Conservation (phyloP, 805 yeast species). For the Cephaloascus albidus region DNA sequence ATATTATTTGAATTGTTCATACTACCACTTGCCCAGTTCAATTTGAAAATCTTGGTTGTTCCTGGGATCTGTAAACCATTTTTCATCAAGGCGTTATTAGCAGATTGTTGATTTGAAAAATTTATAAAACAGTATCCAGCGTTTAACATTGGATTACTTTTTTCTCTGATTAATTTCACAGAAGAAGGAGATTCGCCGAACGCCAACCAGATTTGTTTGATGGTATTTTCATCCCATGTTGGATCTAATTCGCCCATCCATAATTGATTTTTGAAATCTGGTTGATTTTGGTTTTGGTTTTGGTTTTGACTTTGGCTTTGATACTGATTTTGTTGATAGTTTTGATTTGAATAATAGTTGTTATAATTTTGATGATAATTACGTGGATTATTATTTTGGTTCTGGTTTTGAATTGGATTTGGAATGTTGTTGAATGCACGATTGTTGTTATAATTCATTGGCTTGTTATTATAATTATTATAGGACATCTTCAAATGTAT, state of each 20-base stretch:
- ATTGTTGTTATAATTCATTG: background rate
- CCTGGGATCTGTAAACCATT: slow-evolving; percentile 69
- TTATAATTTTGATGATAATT: background rate
- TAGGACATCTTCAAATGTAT: background rate
- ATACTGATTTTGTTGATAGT: background rate
- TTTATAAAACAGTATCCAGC: slow-evolving; percentile 81
- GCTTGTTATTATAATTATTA: background rate
- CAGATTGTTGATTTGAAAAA: slow-evolving; percentile 51
- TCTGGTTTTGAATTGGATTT: background rate
- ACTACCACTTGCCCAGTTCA: slow-evolving; percentile 75
- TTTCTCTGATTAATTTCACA: slow-evolving; percentile 69
- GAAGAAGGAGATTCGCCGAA: slow-evolving; percentile 52
- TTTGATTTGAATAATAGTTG: background rate
- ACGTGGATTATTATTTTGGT: background rate
- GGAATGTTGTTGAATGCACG: background rate
- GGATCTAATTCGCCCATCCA: slow-evolving; percentile 94
- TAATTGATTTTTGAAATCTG: slow-evolving; percentile 25
- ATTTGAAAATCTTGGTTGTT: slow-evolving; percentile 48
- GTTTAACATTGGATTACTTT: slow-evolving; percentile 30
- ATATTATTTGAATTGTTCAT: slow-evolving; percentile 3
- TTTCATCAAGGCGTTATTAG: slow-evolving; percentile 53
- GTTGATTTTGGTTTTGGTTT: background rate
- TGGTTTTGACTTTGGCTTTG: background rate
- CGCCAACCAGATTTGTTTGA: slow-evolving; percentile 60
- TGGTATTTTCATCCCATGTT: slow-evolving; percentile 65